Percentiles rank a stretch among this genome's conserved stretches.
Evolutionary conservation across 2,329 filamentous ascomycete genomes (phyloP).

Genomic region (Paraconiothyrium brasiliense): DNA sequence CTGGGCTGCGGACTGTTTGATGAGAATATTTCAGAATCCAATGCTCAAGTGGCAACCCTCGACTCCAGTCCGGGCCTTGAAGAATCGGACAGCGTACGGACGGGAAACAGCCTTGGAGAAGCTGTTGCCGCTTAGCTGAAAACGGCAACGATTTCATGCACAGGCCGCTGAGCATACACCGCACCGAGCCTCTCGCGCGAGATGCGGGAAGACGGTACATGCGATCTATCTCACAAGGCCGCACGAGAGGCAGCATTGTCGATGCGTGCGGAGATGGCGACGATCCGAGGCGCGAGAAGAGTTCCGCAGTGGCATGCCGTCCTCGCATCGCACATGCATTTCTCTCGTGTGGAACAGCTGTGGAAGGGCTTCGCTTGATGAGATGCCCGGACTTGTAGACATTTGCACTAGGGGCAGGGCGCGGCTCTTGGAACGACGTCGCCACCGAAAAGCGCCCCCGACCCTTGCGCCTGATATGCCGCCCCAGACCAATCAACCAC

Average conservation of each 20-base stretch:
- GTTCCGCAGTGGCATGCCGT: no score
- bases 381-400: neutral
- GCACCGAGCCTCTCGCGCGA: constrained; percentile 1
- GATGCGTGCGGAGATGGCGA: neutral
- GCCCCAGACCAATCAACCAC: neutral
- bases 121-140: neutral
- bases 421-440: no score
- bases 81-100: neutral
- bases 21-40: neutral
- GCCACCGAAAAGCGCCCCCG: no score
- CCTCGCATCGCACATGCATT: neutral
- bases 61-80: neutral
- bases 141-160: neutral
- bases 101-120: neutral
- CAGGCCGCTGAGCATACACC: neutral
- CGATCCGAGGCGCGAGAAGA: neutral
- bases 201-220: constrained; percentile 1
- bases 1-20: neutral
- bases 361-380: neutral
- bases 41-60: neutral
- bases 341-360: neutral
- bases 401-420: neutral
- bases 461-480: neutral
- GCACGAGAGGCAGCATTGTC: neutral
- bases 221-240: neutral